These are phyloP conservation scores for Cotoneaster glaucophyllus DNA, from an alignment of 306 rosid species.

Conservation along the genomic window DNA sequence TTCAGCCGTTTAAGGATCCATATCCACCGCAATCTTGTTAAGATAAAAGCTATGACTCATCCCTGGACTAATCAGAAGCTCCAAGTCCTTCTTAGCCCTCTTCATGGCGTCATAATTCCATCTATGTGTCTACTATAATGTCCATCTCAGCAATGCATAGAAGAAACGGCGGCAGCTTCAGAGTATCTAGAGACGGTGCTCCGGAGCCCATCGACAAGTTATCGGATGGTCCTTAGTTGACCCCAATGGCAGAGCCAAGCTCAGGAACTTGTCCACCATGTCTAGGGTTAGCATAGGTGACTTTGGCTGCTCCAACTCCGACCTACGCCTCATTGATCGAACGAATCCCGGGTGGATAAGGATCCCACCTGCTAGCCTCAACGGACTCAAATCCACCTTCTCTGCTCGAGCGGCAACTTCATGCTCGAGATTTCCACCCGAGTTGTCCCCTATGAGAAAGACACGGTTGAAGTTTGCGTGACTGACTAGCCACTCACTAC, in stretches of 20 bases:
- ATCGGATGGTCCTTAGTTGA: slow-evolving; percentile 56
- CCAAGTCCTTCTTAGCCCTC: slow-evolving; percentile 43
- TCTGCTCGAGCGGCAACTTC: slow-evolving; percentile 41
- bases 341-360: slow-evolving; percentile 54
- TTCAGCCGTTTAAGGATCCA: slow-evolving; percentile 30
- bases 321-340: slow-evolving; percentile 39
- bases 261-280: slow-evolving; percentile 63
- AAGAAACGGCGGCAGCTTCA: slow-evolving; percentile 50
- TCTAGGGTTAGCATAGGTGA: slow-evolving; percentile 56
- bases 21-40: slow-evolving; percentile 44
- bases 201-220: slow-evolving; percentile 57
- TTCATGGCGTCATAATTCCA: slow-evolving; percentile 71
- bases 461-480: slow-evolving; percentile 43
- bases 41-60: slow-evolving; percentile 63
- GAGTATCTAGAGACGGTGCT: slow-evolving; percentile 29
- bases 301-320: slow-evolving; percentile 55
- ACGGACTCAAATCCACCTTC: slow-evolving; percentile 21
- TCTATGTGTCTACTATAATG: slow-evolving; percentile 38
- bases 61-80: slow-evolving; percentile 30
- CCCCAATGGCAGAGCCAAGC: slow-evolving; percentile 42
- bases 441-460: slow-evolving; percentile 71
- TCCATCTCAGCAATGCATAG: slow-evolving; percentile 58
- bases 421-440: slow-evolving; percentile 62
- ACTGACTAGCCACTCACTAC: slow-evolving; percentile 32
- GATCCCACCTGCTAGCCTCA: slow-evolving; percentile 44